Evolutionary conservation across 164 flowering plant species (phyloP).

Genomic region (Chimonanthus praecox): DNA sequence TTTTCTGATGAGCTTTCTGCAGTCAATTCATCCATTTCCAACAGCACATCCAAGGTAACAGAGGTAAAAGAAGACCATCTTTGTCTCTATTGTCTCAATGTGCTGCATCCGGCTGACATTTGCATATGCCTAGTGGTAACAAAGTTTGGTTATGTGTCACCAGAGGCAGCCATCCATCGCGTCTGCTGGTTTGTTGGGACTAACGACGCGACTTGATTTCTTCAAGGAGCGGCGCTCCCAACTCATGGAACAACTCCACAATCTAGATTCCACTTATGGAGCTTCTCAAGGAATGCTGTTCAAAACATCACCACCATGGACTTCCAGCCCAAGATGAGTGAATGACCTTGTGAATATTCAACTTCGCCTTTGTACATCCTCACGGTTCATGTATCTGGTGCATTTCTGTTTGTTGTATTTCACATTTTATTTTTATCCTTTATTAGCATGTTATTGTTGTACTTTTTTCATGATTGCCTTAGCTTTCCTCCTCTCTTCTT

Average conservation of each 20-base stretch:
- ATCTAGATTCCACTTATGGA: slow-evolving; percentile 71
- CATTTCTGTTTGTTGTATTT: not conserved
- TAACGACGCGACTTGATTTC: slow-evolving; percentile 93
- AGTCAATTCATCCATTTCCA: slow-evolving; percentile 65
- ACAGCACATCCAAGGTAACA: slow-evolving; percentile 44
- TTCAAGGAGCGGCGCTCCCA: slow-evolving; percentile 97
- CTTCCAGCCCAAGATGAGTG: slow-evolving; percentile 22
- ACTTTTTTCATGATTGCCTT: not conserved
- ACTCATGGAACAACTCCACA: slow-evolving; percentile 96
- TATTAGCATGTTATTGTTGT: not conserved
- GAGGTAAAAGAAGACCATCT: slow-evolving; percentile 41
- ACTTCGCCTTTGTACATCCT: slow-evolving; percentile 17
- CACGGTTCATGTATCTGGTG: not conserved
- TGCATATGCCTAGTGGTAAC: not conserved
- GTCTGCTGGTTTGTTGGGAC: slow-evolving; percentile 77
- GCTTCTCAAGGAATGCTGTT: slow-evolving; percentile 60
- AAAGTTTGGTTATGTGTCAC: slow-evolving; percentile 11
- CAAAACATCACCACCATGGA: slow-evolving; percentile 71
- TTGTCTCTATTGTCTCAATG: not conserved
- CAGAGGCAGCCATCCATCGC: slow-evolving; percentile 51
- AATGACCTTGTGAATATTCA: not conserved
- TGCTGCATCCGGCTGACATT: not conserved
- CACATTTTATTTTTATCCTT: not conserved
- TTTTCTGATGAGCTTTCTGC: slow-evolving; percentile 62
- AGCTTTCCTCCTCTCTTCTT: not conserved